Percentiles rank a stretch among this genome's conserved stretches.
Evolutionary conservation across 2,329 filamentous ascomycete species (phyloP).

Genomic region (Colletotrichum tropicale): DNA sequence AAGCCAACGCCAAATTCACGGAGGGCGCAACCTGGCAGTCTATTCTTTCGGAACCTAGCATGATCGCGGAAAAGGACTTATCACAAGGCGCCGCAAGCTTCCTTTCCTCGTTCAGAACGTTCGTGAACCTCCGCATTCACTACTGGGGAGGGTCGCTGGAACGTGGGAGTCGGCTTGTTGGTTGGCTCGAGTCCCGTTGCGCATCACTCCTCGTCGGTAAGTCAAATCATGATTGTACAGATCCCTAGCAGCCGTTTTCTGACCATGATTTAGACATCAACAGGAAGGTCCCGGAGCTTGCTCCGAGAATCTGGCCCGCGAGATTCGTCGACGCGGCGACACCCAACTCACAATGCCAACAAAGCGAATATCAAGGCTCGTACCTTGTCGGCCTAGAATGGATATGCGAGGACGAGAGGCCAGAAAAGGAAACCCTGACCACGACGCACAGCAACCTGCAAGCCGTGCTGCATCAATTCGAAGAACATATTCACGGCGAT

Average conservation of each 20-base stretch:
- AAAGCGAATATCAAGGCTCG: slow-evolving; percentile 59
- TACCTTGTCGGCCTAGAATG: slow-evolving; percentile 65
- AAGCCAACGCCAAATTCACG: slow-evolving; percentile 46
- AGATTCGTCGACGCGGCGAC: slow-evolving; percentile 51
- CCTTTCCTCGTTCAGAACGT: slow-evolving; percentile 54
- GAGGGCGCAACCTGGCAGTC: slow-evolving; percentile 44
- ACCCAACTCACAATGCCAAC: slow-evolving; percentile 27
- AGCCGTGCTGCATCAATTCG: slow-evolving; percentile 50
- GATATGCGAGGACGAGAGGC: slow-evolving; percentile 27
- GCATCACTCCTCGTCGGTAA: slow-evolving; percentile 62
- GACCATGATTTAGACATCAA: slow-evolving; percentile 56
- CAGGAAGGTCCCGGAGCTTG: slow-evolving; percentile 52
- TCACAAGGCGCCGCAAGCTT: slow-evolving; percentile 48
- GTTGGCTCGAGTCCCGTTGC: slow-evolving; percentile 68
- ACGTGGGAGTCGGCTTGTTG: slow-evolving; percentile 60
- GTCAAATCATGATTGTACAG: slow-evolving; percentile 20
- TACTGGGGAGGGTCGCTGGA: slow-evolving; percentile 67
- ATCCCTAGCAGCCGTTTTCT: not conserved
- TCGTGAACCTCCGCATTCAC: slow-evolving; percentile 65
- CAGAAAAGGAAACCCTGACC: slow-evolving; percentile 45
- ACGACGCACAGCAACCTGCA: slow-evolving; percentile 47
- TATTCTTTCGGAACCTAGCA: slow-evolving; percentile 35
- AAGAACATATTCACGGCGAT: slow-evolving; percentile 49
- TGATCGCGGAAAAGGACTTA: not conserved
- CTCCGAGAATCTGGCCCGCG: slow-evolving; percentile 66